Evolutionary conservation across 768 basidiomycete genomes (phyloP).

Genomic region (Holtermannia corniformis): DNA sequence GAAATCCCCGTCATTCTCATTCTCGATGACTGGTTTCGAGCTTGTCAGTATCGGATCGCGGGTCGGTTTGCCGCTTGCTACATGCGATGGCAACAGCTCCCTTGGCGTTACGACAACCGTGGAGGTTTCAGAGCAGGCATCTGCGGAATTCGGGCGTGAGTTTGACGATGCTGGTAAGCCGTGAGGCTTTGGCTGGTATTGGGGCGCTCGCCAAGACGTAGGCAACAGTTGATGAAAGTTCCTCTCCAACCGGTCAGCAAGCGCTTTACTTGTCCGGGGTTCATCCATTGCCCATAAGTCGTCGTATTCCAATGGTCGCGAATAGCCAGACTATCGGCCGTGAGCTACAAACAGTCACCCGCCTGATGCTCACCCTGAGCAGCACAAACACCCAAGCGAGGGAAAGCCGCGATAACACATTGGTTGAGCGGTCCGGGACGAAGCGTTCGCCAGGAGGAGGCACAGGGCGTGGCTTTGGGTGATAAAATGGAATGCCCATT

Average conservation of each 20-base stretch:
- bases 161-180: too few species aligned
- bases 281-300: not conserved
- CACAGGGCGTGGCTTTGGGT: not conserved
- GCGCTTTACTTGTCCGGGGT: not conserved
- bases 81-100: too few species aligned
- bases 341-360: not conserved
- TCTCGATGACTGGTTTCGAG: too few species aligned
- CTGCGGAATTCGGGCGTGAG: too few species aligned
- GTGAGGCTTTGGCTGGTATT: not conserved
- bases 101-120: too few species aligned
- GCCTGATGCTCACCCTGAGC: not conserved
- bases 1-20: too few species aligned
- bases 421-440: not conserved
- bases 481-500: not conserved
- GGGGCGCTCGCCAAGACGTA: not conserved
- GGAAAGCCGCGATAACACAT: not conserved
- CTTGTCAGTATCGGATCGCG: too few species aligned
- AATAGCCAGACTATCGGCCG: not conserved
- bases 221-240: not conserved
- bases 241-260: not conserved
- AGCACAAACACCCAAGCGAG: not conserved
- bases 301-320: not conserved
- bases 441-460: not conserved
- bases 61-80: too few species aligned
- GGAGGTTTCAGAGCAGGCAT: too few species aligned